Evolutionary conservation across 2,329 filamentous ascomycete genomes (phyloP).

Genomic region (Hansfordia pulvinata): DNA sequence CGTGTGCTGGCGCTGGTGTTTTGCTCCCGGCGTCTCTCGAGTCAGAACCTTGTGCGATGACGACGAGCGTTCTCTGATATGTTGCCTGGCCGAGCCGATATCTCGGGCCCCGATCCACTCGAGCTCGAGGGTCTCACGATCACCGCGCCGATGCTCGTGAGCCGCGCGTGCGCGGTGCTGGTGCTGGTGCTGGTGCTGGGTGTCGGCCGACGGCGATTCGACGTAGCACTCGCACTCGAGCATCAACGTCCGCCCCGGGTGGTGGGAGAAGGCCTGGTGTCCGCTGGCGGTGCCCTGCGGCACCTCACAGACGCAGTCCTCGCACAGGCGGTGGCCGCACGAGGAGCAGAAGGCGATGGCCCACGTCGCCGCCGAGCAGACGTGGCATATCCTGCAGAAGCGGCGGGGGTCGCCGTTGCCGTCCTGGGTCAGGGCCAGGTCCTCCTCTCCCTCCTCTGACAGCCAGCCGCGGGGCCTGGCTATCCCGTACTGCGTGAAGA

Average conservation of each 20-base stretch:
- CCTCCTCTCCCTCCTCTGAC: conserved; percentile 22
- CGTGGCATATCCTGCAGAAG: conserved; percentile 29
- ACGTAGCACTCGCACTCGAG: conserved; percentile 5
- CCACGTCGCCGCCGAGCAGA: conserved; percentile 28
- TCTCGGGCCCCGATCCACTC: too few species aligned
- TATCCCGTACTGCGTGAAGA: conserved; percentile 32
- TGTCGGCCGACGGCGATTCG: conserved; percentile 2
- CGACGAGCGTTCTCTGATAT: too few species aligned
- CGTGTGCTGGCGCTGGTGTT: too few species aligned
- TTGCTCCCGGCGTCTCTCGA: too few species aligned
- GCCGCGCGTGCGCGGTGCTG: too few species aligned
- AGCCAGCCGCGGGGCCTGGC: conserved; percentile 30
- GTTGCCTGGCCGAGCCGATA: too few species aligned
- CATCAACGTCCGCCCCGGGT: conserved; percentile 5
- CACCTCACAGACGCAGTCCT: conserved; percentile 26
- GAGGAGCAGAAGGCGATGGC: conserved; percentile 25
- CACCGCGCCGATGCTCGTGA: too few species aligned
- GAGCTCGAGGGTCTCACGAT: too few species aligned
- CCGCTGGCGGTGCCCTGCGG: conserved; percentile 9
- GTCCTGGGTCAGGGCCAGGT: conserved; percentile 16
- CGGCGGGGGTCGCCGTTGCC: conserved; percentile 15
- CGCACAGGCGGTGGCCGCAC: conserved; percentile 37
- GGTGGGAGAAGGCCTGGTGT: conserved; percentile 9
- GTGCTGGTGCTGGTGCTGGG: conserved; percentile 1
- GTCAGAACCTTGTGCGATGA: too few species aligned